phyloP scores from a whole-genome alignment of 257 asterid species.

The Fraxinus quadrangulata region DNA sequence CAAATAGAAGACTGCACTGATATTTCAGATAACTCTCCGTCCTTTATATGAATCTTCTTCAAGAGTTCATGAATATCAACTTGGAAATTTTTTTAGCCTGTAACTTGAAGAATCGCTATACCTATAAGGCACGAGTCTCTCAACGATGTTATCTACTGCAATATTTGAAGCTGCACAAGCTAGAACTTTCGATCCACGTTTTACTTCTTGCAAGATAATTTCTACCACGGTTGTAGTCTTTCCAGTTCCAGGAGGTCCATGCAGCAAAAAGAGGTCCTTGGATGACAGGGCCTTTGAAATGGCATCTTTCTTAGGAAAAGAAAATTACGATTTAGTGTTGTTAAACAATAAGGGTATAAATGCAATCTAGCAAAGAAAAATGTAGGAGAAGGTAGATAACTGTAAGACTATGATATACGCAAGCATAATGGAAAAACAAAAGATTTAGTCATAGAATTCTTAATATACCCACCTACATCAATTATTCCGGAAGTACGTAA shows the following conservation, averaged over 20 bases:
- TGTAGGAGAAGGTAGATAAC: conserved; percentile 10
- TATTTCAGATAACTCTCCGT: not conserved
- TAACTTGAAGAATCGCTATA: conserved; percentile 27
- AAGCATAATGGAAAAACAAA: not conserved
- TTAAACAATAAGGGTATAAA: conserved; percentile 2
- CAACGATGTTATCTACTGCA: conserved; percentile 98
- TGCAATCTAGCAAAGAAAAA: conserved; percentile 23
- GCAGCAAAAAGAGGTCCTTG: conserved; percentile 90
- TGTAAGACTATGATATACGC: not conserved
- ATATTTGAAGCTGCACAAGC: conserved; percentile 99
- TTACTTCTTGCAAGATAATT: conserved; percentile 92
- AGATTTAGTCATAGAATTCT: not conserved
- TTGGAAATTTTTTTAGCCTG: conserved; percentile 2
- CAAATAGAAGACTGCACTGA: conserved; percentile 11
- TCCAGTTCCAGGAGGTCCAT: conserved; percentile 99
- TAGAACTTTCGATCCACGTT: conserved; percentile 88
- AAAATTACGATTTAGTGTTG: conserved; percentile 33
- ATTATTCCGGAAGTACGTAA: not conserved
- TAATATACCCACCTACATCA: not conserved
- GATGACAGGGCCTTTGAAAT: conserved; percentile 86
- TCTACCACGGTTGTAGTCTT: conserved; percentile 98
- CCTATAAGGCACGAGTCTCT: conserved; percentile 94
- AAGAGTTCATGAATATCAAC: conserved; percentile 4
- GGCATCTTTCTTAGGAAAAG: conserved; percentile 70
- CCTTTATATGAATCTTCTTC: conserved; percentile 6